Evolutionary conservation across 345 rosid genomes (phyloP).

Genomic region (Eucalyptus lansdowneana): DNA sequence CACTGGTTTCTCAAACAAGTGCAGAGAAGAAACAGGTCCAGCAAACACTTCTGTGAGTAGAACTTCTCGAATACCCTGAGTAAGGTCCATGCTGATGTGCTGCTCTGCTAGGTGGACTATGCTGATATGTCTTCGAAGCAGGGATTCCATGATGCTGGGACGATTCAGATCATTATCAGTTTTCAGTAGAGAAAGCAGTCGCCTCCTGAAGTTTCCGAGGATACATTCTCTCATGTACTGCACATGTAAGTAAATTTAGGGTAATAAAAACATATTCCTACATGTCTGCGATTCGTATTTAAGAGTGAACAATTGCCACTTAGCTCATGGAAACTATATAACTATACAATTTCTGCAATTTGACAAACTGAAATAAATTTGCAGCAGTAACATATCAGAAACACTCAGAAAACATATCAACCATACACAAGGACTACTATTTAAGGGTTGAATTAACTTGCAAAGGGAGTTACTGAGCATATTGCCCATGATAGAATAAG

Average conservation of each 20-base stretch:
- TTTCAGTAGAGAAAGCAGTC: constrained; percentile 72
- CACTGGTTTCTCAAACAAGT: constrained; percentile 54
- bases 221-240: constrained; percentile 99
- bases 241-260: constrained; percentile 5
- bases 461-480: background rate
- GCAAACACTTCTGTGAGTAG: constrained; percentile 80
- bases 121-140: constrained; percentile 76
- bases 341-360: background rate
- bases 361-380: background rate
- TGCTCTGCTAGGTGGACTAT: constrained; percentile 95
- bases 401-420: background rate
- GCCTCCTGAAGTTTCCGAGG: constrained; percentile 90
- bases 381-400: background rate
- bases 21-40: constrained; percentile 84
- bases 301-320: background rate
- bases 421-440: background rate
- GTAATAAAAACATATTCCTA: background rate
- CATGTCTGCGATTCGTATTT: background rate
- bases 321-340: background rate
- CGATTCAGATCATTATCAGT: constrained; percentile 95
- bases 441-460: background rate
- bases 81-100: constrained; percentile 98
- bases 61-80: constrained; percentile 88
- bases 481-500: background rate
- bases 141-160: constrained; percentile 82